Evolutionary conservation across 352 stramenopile species (phyloP).

Genomic region (Globisporangium rhizosaccharum): DNA sequence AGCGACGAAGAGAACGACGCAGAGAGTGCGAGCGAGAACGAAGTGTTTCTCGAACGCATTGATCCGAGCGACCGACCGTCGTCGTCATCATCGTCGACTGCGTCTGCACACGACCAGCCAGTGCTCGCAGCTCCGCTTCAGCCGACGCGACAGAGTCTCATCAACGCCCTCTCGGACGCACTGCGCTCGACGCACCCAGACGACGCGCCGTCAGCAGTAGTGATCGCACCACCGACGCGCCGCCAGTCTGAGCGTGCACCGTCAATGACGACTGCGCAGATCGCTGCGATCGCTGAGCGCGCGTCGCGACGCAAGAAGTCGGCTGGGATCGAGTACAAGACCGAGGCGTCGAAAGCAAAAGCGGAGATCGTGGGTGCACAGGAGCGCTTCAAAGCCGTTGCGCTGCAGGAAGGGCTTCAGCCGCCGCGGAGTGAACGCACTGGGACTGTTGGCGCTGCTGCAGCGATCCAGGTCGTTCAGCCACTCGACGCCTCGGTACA

Average conservation of each 20-base stretch:
- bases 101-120: neutral
- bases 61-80: neutral
- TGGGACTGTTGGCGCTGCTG: neutral
- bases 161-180: constrained; percentile 12
- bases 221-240: neutral
- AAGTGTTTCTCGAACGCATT: constrained; percentile 9
- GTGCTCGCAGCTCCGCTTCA: neutral
- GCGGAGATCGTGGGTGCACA: neutral
- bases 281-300: neutral
- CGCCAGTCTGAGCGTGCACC: constrained; percentile 13
- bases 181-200: constrained; percentile 2
- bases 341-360: constrained; percentile 1
- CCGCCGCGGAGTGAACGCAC: neutral
- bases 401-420: neutral
- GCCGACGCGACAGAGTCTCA: constrained; percentile 9
- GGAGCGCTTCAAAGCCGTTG: constrained; percentile 7
- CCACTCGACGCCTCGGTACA: neutral
- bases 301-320: constrained; percentile 12
- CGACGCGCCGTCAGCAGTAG: neutral
- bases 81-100: neutral
- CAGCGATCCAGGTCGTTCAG: constrained; percentile 1
- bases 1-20: constrained; percentile 11
- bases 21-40: constrained; percentile 8
- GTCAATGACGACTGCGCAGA: constrained; percentile 7
- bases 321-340: constrained; percentile 9